Evolutionary conservation across 1,284 basidiomycete genomes (phyloP).

Genomic region (Ustilago shanxiensis): DNA sequence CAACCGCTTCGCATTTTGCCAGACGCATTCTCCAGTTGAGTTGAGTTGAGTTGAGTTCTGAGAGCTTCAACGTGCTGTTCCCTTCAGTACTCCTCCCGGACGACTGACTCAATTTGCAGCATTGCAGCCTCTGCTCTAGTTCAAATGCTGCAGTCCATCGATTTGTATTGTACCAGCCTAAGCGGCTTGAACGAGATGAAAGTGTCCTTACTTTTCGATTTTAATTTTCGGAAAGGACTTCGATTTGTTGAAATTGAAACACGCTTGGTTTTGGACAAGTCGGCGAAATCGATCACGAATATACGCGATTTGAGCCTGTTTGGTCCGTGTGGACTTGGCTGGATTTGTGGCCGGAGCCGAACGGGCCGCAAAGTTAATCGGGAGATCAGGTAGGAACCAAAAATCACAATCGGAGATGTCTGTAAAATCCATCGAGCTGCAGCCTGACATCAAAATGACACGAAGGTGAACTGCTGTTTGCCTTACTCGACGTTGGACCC

Average conservation of each 20-base stretch:
- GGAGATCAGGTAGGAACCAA: neutral
- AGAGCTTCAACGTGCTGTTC: neutral
- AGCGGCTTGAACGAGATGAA: no score
- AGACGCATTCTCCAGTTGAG: no score
- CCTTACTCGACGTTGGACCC: constrained; percentile 11
- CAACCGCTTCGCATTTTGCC: neutral
- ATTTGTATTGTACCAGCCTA: no score
- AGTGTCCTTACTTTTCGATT: no score
- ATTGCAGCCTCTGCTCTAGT: no score
- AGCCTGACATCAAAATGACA: constrained; percentile 24
- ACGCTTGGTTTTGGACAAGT: neutral
- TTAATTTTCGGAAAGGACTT: no score
- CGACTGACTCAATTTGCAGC: no score
- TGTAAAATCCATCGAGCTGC: constrained; percentile 1
- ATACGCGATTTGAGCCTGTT: constrained; percentile 34
- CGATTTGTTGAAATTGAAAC: constrained; percentile 1
- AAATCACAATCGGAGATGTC: constrained; percentile 13
- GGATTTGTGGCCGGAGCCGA: constrained; percentile 47
- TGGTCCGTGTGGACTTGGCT: constrained; percentile 40
- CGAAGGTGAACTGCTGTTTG: no score
- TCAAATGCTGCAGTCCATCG: no score
- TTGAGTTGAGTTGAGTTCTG: no score
- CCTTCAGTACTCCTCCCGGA: no score
- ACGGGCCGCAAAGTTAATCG: constrained; percentile 5
- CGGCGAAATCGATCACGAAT: constrained; percentile 43